phyloP scores from a whole-genome alignment of 441 rosid genomes.

The Euphorbia neoarborescens region DNA sequence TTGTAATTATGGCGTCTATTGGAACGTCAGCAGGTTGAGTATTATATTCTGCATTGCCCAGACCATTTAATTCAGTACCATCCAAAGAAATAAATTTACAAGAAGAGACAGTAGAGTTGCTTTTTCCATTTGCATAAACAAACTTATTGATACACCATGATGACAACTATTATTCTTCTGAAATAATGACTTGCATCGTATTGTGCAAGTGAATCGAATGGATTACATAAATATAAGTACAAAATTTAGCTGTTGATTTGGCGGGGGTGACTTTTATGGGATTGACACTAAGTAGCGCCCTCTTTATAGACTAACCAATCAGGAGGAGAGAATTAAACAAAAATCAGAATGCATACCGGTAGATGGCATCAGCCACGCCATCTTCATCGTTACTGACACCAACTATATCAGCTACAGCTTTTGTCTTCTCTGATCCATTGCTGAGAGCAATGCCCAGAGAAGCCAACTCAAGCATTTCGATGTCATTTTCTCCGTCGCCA shows the following conservation, averaged over 20 bases:
- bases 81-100: background rate
- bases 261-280: background rate
- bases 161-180: no score
- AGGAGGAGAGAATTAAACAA: background rate
- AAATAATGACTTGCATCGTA: no score
- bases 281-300: background rate
- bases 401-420: constrained; percentile 66
- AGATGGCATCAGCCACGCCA: constrained; percentile 84
- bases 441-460: constrained; percentile 70
- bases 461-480: constrained; percentile 84
- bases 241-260: background rate
- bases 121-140: background rate
- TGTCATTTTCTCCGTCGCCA: constrained; percentile 89
- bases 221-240: background rate
- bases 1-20: no score
- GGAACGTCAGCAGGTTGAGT: background rate
- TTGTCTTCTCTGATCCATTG: constrained; percentile 79
- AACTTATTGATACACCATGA: background rate
- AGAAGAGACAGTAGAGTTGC: background rate
- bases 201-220: background rate
- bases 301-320: background rate
- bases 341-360: constrained; percentile 62
- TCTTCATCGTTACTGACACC: constrained; percentile 81
- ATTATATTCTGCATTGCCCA: background rate
- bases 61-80: background rate